These are phyloP conservation scores for Daedaleopsis sinensis DNA, from an alignment of 768 basidiomycete species.

Conservation along the genomic window DNA sequence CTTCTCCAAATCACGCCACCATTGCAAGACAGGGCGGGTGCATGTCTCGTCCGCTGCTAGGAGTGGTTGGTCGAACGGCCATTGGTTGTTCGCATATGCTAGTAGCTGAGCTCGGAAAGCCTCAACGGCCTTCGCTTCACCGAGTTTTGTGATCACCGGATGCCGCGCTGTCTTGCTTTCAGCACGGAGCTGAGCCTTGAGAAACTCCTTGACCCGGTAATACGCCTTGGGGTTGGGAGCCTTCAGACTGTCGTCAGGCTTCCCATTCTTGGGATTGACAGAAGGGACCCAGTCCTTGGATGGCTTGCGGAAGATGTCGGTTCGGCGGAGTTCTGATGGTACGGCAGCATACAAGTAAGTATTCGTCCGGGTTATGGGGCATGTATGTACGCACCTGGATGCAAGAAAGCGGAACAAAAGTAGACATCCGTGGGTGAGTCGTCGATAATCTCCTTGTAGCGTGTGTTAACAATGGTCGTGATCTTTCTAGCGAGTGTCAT, in stretches of 20 bases:
- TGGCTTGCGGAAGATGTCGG: too few species aligned
- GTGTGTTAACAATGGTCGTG: slow-evolving; percentile 1
- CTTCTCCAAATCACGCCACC: background rate
- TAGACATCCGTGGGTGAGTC: slow-evolving; percentile 4
- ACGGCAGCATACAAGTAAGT: too few species aligned
- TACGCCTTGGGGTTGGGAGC: slow-evolving; percentile 1
- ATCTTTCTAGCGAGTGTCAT: background rate
- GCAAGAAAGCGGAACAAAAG: background rate
- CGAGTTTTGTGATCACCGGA: too few species aligned
- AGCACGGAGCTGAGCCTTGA: background rate
- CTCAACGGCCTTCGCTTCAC: too few species aligned
- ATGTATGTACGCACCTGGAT: too few species aligned
- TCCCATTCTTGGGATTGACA: too few species aligned
- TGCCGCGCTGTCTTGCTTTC: background rate
- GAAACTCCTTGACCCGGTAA: slow-evolving; percentile 4
- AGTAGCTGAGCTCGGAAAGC: too few species aligned
- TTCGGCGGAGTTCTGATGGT: too few species aligned
- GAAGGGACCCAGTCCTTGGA: too few species aligned
- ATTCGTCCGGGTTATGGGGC: too few species aligned
- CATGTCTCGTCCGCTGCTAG: background rate
- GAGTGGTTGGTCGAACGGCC: slow-evolving; percentile 6
- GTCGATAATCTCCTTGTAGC: slow-evolving; percentile 5
- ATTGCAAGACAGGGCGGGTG: background rate
- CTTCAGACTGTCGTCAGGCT: slow-evolving; percentile 1
- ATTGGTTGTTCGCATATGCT: slow-evolving; percentile 3